Conservation (phyloP, 2,329 filamentous ascomycete species). For the Albifimbria verrucaria region DNA sequence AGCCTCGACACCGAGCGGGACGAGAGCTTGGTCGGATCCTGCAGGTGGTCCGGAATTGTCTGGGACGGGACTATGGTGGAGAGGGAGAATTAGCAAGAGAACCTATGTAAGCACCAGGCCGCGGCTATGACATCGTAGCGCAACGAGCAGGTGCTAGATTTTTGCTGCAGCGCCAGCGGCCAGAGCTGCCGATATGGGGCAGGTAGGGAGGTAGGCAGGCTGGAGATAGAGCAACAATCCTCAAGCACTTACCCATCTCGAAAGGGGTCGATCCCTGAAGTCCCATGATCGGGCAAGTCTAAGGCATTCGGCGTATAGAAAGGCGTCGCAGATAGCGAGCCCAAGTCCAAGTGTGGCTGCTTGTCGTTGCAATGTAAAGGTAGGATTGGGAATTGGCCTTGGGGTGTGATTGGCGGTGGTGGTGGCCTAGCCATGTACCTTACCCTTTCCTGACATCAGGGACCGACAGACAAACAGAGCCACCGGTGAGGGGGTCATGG, state of each 20-base stretch:
- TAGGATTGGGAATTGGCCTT: no score
- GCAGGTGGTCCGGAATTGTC: constrained; percentile 53
- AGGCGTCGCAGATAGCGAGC: constrained; percentile 3
- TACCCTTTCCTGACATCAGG: background rate
- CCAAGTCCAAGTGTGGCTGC: background rate
- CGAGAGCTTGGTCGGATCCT: constrained; percentile 51
- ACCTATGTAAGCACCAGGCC: background rate
- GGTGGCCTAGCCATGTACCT: no score
- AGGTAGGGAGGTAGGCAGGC: no score
- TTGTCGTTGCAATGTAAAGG: background rate
- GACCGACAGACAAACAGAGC: background rate
- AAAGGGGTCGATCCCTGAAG: constrained; percentile 20
- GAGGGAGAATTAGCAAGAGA: background rate
- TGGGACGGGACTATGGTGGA: constrained; percentile 52
- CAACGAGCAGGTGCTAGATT: no score
- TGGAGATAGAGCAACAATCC: no score
- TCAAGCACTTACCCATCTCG: constrained; percentile 31
- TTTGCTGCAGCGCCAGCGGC: no score
- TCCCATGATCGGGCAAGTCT: constrained; percentile 27
- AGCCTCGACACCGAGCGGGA: constrained; percentile 47
- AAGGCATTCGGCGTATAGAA: constrained; percentile 11
- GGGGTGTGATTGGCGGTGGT: background rate
- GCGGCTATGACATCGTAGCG: no score
- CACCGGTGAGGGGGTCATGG: no score
- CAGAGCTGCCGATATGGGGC: no score